Evolutionary conservation across 768 basidiomycete genomes (phyloP).

Genomic region (Hirschioporus abietinus): DNA sequence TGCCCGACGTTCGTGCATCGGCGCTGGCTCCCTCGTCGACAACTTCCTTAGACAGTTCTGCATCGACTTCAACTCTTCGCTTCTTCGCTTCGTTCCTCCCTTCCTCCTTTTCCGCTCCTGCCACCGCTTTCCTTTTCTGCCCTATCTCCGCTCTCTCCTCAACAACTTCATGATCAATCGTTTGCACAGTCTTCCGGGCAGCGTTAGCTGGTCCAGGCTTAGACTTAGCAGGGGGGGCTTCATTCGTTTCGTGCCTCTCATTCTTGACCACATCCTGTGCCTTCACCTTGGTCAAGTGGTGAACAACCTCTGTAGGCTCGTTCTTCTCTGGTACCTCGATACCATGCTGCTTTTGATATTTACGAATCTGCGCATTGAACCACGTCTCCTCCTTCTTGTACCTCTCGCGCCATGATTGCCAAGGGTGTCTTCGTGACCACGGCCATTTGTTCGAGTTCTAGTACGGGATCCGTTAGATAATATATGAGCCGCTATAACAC

Average conservation of each 20-base stretch:
- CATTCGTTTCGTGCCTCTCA: slow-evolving; percentile 2
- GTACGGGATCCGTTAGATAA: not conserved
- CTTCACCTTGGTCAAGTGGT: not conserved
- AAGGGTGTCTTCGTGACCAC: slow-evolving; percentile 48
- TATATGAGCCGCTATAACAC: not conserved
- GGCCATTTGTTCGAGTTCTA: slow-evolving; percentile 40
- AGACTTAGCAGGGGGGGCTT: slow-evolving; percentile 4
- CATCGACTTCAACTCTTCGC: not conserved
- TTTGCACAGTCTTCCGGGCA: not conserved
- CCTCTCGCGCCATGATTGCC: slow-evolving; percentile 62
- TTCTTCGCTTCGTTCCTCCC: not conserved
- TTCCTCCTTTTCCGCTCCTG: slow-evolving; percentile 5
- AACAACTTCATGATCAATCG: not conserved
- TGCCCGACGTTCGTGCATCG: not conserved
- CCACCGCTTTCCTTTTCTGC: slow-evolving; percentile 9
- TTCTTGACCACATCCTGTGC: not conserved
- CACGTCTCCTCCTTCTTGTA: slow-evolving; percentile 39
- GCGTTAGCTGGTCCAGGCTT: slow-evolving; percentile 8
- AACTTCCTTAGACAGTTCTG: not conserved
- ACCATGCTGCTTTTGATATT: slow-evolving; percentile 31
- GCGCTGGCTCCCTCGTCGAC: not conserved
- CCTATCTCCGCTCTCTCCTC: not conserved
- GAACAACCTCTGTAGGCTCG: slow-evolving; percentile 11
- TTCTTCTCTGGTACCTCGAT: slow-evolving; percentile 10
- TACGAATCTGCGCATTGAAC: slow-evolving; percentile 40